Base-by-base conservation (phyloP, 2,329 filamentous ascomycete genomes). In the Epichloe scottii region DNA sequence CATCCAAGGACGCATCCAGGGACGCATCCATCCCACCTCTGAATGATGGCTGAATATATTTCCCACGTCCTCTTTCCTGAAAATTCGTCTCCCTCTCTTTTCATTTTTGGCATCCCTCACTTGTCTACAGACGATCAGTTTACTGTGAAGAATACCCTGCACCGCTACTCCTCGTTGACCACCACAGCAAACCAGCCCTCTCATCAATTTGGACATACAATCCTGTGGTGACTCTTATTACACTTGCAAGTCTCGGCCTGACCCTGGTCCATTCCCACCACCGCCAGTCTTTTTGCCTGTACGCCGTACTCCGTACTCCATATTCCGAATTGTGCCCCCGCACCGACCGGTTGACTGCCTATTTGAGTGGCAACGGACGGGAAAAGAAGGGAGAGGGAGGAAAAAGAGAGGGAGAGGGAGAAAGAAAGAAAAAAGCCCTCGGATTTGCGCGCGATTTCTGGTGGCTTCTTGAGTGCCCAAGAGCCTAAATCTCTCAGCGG, bases 11-110 rank as follows among this genome's bases (percentile, higher is more conserved):
- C 26, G 19, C 19, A 12, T 10, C 37, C 23, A 37, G 30, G 35
- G 26, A 48, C 43, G 26, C 49, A 43, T 10, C 4, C 43, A 42
- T 43, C 49, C 43, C 43, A 46, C 49, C 49, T n/a, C 23, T 42
- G 11, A 39, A 10, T 8, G 8, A 30, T 3, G 14, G 34, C 12
- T 19, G 43, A 43, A 49, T 37, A 49, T 49, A 43, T 43, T 43
- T 42, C 37, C 33, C n/a, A 43, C n/a, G 23, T 44, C 48, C 48
- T 49, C 40, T 38, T 19, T 44, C 41, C 11, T 44, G 19, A 30
- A 12, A 44, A 34, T 23, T 41, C 37, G 14, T 21, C 6, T 12
- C 26, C n/a, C n/a, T 26, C 35, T 30, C 23, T 19, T 17, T 26
- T 19, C 6, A 10, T 40, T n/a, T n/a, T 19, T 21, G 6, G 6